phyloP scores from a whole-genome alignment of 2,329 filamentous ascomycete species.

The Pseudogymnoascus destructans region DNA sequence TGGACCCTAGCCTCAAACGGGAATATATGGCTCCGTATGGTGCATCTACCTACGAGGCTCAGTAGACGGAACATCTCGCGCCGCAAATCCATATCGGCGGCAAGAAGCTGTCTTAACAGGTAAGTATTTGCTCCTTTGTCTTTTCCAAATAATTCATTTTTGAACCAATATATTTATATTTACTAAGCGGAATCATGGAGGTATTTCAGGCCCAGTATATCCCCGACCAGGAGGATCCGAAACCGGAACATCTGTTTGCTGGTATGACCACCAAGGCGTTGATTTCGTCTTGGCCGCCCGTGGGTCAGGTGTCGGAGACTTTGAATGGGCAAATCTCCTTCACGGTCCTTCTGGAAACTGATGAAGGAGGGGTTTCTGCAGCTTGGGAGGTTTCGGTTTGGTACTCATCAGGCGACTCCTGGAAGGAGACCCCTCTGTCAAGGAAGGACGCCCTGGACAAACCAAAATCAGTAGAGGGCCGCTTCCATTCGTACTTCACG shows the following conservation, averaged over 20 bases:
- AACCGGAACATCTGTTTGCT: neutral
- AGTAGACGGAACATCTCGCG: slow-evolving; percentile 4
- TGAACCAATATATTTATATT: slow-evolving; percentile 12
- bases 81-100: neutral
- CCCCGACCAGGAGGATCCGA: slow-evolving; percentile 30
- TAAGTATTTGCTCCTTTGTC: slow-evolving; percentile 4
- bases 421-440: slow-evolving; percentile 39
- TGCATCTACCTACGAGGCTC: slow-evolving; percentile 2
- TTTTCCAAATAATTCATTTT: neutral
- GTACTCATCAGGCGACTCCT: slow-evolving; percentile 45
- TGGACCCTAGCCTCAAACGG: slow-evolving; percentile 3
- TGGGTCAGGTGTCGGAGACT: slow-evolving; percentile 61
- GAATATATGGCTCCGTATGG: slow-evolving; percentile 1
- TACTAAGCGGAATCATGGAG: slow-evolving; percentile 19
- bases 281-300: slow-evolving; percentile 52
- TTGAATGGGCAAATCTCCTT: slow-evolving; percentile 40
- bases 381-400: slow-evolving; percentile 65
- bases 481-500: slow-evolving; percentile 38
- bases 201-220: slow-evolving; percentile 25
- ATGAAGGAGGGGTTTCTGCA: slow-evolving; percentile 37
- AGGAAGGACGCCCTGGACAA: neutral
- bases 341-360: slow-evolving; percentile 56
- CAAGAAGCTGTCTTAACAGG: neutral
- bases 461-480: neutral
- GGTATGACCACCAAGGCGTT: slow-evolving; percentile 33